phyloP scores from a whole-genome alignment of 257 asterid species.

The Thymus quinquecostatus region DNA sequence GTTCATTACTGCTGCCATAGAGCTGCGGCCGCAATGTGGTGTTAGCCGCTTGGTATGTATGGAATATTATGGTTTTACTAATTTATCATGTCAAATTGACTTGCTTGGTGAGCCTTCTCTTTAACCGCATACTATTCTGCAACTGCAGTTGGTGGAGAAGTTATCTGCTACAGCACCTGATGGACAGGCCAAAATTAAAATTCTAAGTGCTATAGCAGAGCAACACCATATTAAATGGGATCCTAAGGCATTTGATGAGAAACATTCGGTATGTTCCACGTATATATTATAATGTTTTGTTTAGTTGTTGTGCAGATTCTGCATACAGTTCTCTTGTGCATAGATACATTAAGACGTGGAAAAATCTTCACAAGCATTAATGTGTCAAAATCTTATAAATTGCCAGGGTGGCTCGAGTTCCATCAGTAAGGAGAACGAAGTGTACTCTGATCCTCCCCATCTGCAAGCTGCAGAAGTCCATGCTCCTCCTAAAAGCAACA shows the following conservation, averaged over 20 bases:
- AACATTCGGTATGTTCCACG: conserved; percentile 41
- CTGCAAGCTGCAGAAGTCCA: conserved; percentile 40
- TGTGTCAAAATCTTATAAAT: conserved; percentile 28
- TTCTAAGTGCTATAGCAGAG: conserved; percentile 73
- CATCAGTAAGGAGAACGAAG: conserved; percentile 42
- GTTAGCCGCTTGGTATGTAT: conserved; percentile 83
- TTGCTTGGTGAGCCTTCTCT: conserved; percentile 1
- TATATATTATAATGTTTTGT: conserved; percentile 60
- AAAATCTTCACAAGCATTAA: neutral
- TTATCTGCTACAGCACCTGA: conserved; percentile 88
- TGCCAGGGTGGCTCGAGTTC: conserved; percentile 69
- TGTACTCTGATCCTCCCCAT: conserved; percentile 46
- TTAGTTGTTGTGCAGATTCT: conserved; percentile 33
- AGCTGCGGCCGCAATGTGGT: conserved; percentile 92
- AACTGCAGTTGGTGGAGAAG: conserved; percentile 82
- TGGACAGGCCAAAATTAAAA: conserved; percentile 68
- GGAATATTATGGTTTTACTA: conserved; percentile 12
- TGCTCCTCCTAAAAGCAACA: conserved; percentile 42
- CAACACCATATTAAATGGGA: conserved; percentile 86
- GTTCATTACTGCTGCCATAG: conserved; percentile 75
- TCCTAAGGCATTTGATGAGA: conserved; percentile 58
- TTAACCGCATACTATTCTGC: conserved; percentile 32
- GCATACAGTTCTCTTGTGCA: conserved; percentile 16
- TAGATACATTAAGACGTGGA: conserved; percentile 2
- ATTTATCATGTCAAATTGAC: conserved; percentile 22